These are phyloP conservation scores for Papiliotrema laurentii DNA, from an alignment of 1,284 basidiomycete genomes.

Conservation along the genomic window DNA sequence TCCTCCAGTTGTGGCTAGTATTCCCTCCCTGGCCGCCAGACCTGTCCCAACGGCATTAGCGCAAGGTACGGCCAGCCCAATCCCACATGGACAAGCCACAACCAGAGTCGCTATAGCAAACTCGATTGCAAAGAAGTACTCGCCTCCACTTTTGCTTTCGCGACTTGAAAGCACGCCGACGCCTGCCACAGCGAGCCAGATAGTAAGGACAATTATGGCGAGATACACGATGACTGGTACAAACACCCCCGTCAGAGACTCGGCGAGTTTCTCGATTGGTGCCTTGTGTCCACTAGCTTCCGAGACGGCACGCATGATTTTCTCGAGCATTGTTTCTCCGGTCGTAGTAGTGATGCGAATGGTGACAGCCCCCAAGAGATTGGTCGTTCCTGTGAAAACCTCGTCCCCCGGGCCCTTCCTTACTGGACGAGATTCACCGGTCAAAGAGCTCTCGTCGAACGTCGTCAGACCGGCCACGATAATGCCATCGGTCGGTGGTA, in stretches of 20 bases:
- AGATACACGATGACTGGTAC: constrained; percentile 70
- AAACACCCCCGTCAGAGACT: constrained; percentile 69
- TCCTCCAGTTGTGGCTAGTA: constrained; percentile 74
- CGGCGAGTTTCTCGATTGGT: constrained; percentile 71
- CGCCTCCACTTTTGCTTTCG: constrained; percentile 44
- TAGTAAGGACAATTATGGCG: constrained; percentile 62
- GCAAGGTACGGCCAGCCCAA: constrained; percentile 28
- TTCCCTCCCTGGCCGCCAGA: constrained; percentile 68
- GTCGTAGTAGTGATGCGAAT: constrained; percentile 60
- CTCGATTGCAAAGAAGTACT: constrained; percentile 31
- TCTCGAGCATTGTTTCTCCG: constrained; percentile 70
- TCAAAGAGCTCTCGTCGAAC: constrained; percentile 80
- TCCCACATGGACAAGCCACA: constrained; percentile 64
- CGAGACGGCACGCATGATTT: constrained; percentile 68
- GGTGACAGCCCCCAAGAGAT: constrained; percentile 59
- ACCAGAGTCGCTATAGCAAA: constrained; percentile 71
- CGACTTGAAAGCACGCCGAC: constrained; percentile 56
- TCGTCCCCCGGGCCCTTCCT: constrained; percentile 61
- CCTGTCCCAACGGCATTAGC: constrained; percentile 66
- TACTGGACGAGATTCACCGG: constrained; percentile 69
- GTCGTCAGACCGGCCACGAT: constrained; percentile 55
- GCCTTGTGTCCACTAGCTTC: constrained; percentile 70
- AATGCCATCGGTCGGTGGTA: constrained; percentile 70
- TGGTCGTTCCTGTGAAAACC: constrained; percentile 72
- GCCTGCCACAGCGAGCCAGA: constrained; percentile 67